These are phyloP conservation scores for Colletotrichum coccodes DNA, from an alignment of 2,329 filamentous ascomycete genomes.

Conservation along the genomic window DNA sequence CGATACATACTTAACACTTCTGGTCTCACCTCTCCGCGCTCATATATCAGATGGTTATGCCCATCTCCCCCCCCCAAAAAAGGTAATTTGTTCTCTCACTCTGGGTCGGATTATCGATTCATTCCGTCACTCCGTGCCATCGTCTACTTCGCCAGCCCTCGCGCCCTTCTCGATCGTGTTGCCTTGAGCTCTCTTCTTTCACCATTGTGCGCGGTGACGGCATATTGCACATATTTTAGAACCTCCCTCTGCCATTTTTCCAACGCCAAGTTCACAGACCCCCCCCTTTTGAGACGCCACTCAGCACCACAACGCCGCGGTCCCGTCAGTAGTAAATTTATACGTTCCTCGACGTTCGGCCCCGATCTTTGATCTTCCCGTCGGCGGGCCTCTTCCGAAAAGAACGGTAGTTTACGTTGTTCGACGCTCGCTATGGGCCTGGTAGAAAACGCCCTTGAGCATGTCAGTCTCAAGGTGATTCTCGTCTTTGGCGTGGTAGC, in stretches of 20 bases:
- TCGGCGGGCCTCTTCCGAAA: neutral
- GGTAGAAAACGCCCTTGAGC: constrained; percentile 57
- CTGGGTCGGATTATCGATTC: neutral
- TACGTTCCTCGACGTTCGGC: neutral
- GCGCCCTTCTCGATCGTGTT: neutral
- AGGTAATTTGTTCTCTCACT: neutral
- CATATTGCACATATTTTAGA: neutral
- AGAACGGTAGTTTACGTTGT: neutral
- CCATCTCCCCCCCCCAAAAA: neutral
- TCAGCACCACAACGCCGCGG: neutral
- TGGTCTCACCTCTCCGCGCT: neutral
- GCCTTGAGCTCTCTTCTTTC: neutral
- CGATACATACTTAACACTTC: constrained; percentile 14
- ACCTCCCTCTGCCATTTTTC: neutral
- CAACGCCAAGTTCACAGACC: neutral
- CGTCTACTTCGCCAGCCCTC: neutral
- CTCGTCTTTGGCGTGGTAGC: constrained; percentile 48
- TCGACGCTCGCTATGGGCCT: constrained; percentile 54
- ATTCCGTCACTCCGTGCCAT: neutral
- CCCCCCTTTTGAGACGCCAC: neutral
- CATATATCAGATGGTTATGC: constrained; percentile 6
- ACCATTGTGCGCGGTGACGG: neutral
- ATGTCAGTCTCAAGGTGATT: constrained; percentile 53
- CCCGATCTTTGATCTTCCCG: neutral
- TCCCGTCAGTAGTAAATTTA: neutral